Conservation (phyloP, 371 early-diverging fungal species). For the Apophysomyces ossiformis region DNA sequence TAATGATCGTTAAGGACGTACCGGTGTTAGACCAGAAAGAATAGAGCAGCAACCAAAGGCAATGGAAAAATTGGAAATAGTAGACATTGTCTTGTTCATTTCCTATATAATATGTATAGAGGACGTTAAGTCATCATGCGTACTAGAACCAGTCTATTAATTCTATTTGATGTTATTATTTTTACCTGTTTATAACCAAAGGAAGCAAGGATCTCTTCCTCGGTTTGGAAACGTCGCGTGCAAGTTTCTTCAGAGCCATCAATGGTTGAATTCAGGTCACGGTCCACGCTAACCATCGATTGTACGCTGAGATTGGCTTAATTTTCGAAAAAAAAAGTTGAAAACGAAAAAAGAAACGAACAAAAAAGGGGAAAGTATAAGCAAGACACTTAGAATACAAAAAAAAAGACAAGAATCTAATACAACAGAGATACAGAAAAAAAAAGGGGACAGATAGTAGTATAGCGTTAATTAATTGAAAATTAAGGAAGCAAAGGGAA, state of each 20-base stretch:
- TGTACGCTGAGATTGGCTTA: too few species aligned
- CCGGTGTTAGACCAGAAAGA: slow-evolving; percentile 63
- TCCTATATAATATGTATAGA: slow-evolving; percentile 36
- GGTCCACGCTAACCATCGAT: neutral
- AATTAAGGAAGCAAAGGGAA: neutral
- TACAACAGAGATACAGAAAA: neutral
- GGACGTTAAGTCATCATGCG: too few species aligned
- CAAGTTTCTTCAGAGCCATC: slow-evolving; percentile 14
- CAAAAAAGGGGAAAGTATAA: neutral
- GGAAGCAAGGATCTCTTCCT: slow-evolving; percentile 55
- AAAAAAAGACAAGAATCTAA: neutral
- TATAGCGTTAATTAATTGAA: neutral
- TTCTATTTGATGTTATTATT: too few species aligned
- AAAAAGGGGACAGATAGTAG: neutral
- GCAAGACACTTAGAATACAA: neutral
- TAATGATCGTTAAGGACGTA: slow-evolving; percentile 15
- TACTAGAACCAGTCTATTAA: too few species aligned
- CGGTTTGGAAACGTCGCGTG: slow-evolving; percentile 34
- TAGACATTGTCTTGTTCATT: slow-evolving; percentile 68
- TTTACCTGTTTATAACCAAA: slow-evolving; percentile 65
- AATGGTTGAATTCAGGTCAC: neutral
- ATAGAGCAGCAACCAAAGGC: slow-evolving; percentile 68
- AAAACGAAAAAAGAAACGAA: neutral
- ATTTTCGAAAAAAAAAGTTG: neutral
- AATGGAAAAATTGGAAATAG: slow-evolving; percentile 63